phyloP scores from a whole-genome alignment of 345 rosid genomes.

The Eucalyptus sp. region DNA sequence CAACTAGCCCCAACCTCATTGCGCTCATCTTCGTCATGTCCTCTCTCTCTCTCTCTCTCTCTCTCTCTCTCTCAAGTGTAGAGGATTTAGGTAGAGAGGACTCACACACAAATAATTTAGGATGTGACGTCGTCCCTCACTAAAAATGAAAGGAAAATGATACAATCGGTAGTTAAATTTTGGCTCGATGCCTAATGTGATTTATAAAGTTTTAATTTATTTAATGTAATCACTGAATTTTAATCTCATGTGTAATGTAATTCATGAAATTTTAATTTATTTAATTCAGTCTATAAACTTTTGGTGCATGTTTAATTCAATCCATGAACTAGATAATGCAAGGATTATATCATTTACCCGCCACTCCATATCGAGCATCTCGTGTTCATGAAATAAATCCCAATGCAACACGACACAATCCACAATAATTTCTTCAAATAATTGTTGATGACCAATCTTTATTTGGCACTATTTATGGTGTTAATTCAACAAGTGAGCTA shows the following conservation, averaged over 20 bases:
- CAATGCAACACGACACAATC: fast-evolving
- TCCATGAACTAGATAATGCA: fast-evolving
- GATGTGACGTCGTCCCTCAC: fast-evolving
- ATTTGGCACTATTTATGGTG: background rate
- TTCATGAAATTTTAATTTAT: fast-evolving
- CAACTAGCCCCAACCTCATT: fast-evolving
- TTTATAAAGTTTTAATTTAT: fast-evolving
- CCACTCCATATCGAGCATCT: background rate
- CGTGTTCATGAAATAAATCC: background rate
- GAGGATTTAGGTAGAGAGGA: too few relatives aligned
- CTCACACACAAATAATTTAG: fast-evolving
- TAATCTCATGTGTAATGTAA: fast-evolving
- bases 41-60: too few relatives aligned
- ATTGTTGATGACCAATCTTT: background rate
- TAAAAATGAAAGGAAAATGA: too few relatives aligned
- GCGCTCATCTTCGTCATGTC: too few relatives aligned
- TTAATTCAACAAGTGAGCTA: background rate
- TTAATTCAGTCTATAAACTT: fast-evolving
- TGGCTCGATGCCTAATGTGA: too few relatives aligned
- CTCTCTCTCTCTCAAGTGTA: too few relatives aligned
- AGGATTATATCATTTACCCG: fast-evolving
- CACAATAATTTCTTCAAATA: background rate
- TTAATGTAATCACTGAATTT: fast-evolving
- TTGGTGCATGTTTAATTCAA: too few relatives aligned
- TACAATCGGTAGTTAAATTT: too few relatives aligned